Evolutionary conservation across 169 alveolate species (phyloP).

Genomic region (Cryptosporidium meleagridis): DNA sequence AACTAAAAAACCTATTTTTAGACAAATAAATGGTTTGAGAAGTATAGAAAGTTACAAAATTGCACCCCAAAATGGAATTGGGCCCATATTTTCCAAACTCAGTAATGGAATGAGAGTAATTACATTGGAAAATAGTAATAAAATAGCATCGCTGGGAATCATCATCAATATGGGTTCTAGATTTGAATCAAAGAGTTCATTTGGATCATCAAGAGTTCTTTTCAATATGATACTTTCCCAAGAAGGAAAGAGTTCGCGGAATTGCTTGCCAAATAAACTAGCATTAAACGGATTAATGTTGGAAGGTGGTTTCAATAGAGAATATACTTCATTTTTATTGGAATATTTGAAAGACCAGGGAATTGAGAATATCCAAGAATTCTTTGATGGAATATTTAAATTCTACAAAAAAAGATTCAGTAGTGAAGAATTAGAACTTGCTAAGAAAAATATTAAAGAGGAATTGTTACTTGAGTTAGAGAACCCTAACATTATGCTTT

Average conservation of each 20-base stretch:
- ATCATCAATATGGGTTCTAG: conserved; percentile 40
- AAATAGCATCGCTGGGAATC: conserved; percentile 11
- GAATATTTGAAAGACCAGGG: conserved; percentile 23
- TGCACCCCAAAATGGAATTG: background rate
- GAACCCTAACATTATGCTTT: background rate
- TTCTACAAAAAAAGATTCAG: background rate
- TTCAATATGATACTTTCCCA: conserved; percentile 19
- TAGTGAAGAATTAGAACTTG: conserved; percentile 1
- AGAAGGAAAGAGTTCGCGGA: background rate
- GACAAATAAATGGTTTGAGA: background rate
- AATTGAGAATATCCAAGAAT: background rate
- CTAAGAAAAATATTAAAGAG: conserved; percentile 5
- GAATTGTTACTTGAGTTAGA: background rate
- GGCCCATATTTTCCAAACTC: conserved; percentile 24
- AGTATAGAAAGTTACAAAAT: background rate
- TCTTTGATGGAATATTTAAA: conserved; percentile 34
- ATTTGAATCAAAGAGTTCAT: conserved; percentile 27
- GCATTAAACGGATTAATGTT: conserved; percentile 22
- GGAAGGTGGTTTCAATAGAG: conserved; percentile 2
- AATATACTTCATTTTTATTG: conserved; percentile 21
- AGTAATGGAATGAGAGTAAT: conserved; percentile 51
- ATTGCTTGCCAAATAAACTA: conserved; percentile 7
- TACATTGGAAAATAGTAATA: conserved; percentile 1
- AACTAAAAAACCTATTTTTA: conserved; percentile 37
- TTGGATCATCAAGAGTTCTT: conserved; percentile 40